Base-by-base conservation (phyloP, 495 filamentous ascomycete genomes). In the Podospora anserina region DNA sequence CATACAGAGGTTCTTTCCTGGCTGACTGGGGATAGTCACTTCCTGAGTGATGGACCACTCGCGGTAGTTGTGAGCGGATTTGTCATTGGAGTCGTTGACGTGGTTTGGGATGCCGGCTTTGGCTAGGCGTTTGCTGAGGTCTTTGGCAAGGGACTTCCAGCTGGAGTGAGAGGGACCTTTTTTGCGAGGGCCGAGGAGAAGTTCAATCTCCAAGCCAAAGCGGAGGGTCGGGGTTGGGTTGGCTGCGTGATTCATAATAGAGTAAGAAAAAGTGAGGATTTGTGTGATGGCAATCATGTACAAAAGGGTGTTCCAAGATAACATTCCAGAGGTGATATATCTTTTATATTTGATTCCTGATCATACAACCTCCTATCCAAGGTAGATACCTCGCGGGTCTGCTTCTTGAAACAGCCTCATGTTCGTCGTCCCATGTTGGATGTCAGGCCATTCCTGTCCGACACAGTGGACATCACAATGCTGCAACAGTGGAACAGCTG, bases 151-250 rank as follows among this genome's bases (percentile, higher is more conserved):
- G 13, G 65, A 49, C 5, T 70, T 66, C 76, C 76, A 78, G 58
- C 62, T 72, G 0, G 55, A 26, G 57, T 75, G 62, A n/a, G 54
- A 18, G 15, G 54, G 19, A 15, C 63, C 60, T 59, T 70, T 71
- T 56, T 69, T 70, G 23, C 69, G 66, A 67, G 69, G 68, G 11
- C 68, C 71, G 18, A 78, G 66, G 9, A 76, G 72, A 2, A 78
- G 63, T 58, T 78, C 76, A 54, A 78, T 68, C 66, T 78, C 76
- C 39, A 78, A 32, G 19, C 76, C 76, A 54, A 78, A 78, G 20
- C 68, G 71, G 61, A 77, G 54, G 54, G 5, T 18, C 5, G 54
- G 15, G 54, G 54, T 4, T 9, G 11, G 19, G 15, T 56, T 0
- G 54, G 6, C 4, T 56, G 6, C 4, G 1, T 56, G 11, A 9